Conservation (phyloP, 2,329 filamentous ascomycete species). For the Scolecobasidium constrictum region DNA sequence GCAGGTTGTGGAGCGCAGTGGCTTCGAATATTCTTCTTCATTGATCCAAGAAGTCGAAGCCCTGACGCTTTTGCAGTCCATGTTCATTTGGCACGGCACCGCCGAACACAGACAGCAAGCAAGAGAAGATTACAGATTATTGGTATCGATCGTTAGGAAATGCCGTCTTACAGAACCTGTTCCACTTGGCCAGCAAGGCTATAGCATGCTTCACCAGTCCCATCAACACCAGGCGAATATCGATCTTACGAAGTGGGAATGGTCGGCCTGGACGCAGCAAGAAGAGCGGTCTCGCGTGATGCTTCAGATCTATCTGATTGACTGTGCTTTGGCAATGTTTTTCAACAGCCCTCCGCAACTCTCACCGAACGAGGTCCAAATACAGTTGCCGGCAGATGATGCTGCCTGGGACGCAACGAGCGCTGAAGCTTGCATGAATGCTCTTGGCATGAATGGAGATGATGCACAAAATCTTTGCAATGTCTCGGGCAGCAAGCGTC, state of each 20-base stretch:
- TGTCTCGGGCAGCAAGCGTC: conserved; percentile 48
- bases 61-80: conserved; percentile 48
- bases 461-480: conserved; percentile 46
- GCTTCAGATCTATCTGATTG: conserved; percentile 53
- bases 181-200: conserved; percentile 33
- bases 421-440: conserved; percentile 49
- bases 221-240: conserved; percentile 28
- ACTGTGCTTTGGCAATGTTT: conserved; percentile 56
- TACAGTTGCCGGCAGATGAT: conserved; percentile 64
- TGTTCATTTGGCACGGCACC: conserved; percentile 62
- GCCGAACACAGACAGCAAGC: conserved; percentile 52
- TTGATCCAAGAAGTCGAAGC: conserved; percentile 58
- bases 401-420: conserved; percentile 60
- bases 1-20: not conserved
- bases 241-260: conserved; percentile 47
- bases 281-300: conserved; percentile 57
- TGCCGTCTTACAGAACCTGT: conserved; percentile 46
- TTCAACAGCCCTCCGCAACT: conserved; percentile 59
- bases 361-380: conserved; percentile 50
- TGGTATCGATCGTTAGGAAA: conserved; percentile 47
- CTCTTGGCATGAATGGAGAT: conserved; percentile 52
- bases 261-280: conserved; percentile 58
- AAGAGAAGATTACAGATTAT: conserved; percentile 45
- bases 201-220: conserved; percentile 52
- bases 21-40: conserved; percentile 10